phyloP scores from a whole-genome alignment of 2,329 filamentous ascomycete species.

The Bretziella fagacearum region DNA sequence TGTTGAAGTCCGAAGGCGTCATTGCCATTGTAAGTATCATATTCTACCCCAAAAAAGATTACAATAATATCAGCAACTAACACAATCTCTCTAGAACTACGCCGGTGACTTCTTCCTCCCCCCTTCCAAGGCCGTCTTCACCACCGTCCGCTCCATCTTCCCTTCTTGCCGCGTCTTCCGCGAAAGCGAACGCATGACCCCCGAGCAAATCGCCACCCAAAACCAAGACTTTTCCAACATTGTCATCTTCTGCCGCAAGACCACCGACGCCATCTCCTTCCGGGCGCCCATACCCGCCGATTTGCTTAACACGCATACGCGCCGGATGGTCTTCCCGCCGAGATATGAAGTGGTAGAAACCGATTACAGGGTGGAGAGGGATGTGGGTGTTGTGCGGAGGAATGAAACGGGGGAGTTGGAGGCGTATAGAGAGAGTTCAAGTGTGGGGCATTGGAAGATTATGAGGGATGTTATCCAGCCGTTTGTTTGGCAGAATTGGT shows the following conservation, averaged over 20 bases:
- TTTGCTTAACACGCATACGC: conserved; percentile 52
- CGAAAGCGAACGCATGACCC: conserved; percentile 43
- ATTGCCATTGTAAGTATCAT: conserved; percentile 62
- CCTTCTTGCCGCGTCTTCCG: conserved; percentile 84
- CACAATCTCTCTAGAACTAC: conserved; percentile 63
- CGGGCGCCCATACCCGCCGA: conserved; percentile 47
- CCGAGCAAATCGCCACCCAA: conserved; percentile 29
- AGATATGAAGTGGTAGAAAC: conserved; percentile 46
- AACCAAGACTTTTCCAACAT: conserved; percentile 78
- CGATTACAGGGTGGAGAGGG: conserved; percentile 29
- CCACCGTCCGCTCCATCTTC: conserved; percentile 69
- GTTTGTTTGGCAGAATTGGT: conserved; percentile 79
- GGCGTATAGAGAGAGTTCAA: conserved; percentile 57
- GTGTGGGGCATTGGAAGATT: conserved; percentile 73
- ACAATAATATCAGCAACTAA: too few species aligned
- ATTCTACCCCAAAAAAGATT: background rate
- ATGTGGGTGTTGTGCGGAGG: conserved; percentile 37
- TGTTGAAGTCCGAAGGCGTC: conserved; percentile 63
- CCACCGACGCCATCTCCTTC: conserved; percentile 39
- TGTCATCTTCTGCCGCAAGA: conserved; percentile 81
- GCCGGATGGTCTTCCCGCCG: conserved; percentile 55
- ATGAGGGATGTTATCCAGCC: conserved; percentile 73
- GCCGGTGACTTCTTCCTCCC: conserved; percentile 72
- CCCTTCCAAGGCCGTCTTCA: conserved; percentile 59
- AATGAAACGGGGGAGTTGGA: conserved; percentile 51